Percentiles rank a stretch among this genome's conserved stretches.
Evolutionary conservation across 1,139 yeast species (phyloP).

Genomic region (Debaryomyces coudertii): DNA sequence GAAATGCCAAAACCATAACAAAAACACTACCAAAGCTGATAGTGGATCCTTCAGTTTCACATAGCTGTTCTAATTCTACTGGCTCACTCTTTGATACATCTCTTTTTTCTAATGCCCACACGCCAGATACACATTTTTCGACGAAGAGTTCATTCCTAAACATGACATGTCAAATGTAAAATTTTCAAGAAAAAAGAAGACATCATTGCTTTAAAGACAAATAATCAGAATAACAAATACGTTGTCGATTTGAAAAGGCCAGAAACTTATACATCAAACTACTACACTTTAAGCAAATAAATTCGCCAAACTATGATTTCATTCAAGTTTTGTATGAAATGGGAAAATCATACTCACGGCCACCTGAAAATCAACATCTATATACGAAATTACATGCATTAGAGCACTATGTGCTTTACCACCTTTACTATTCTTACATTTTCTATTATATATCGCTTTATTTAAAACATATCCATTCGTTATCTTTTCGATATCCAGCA

Average conservation of each 20-base stretch:
- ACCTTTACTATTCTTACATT: not conserved
- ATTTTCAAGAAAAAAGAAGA: slow-evolving; percentile 33
- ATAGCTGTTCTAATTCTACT: no score
- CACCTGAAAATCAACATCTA: not conserved
- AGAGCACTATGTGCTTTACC: not conserved
- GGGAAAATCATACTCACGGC: slow-evolving; percentile 26
- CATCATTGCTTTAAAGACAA: slow-evolving; percentile 31
- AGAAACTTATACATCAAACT: slow-evolving; percentile 31
- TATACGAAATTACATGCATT: not conserved
- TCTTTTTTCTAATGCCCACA: not conserved
- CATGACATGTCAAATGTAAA: slow-evolving; percentile 29
- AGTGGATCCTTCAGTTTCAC: no score
- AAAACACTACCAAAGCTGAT: no score
- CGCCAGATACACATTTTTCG: slow-evolving; percentile 1
- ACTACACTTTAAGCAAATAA: slow-evolving; percentile 31
- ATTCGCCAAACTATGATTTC: slow-evolving; percentile 27
- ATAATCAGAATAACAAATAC: slow-evolving; percentile 28
- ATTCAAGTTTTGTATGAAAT: slow-evolving; percentile 25
- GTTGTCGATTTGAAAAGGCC: slow-evolving; percentile 33
- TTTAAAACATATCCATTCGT: not conserved
- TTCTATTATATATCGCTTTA: not conserved
- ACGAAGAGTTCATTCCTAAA: not conserved
- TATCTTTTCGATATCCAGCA: not conserved
- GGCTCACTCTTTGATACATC: no score
- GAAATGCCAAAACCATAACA: not conserved